These are phyloP conservation scores for Magnusiomyces fungicola DNA, from an alignment of 1,139 yeast genomes.

Conservation along the genomic window DNA sequence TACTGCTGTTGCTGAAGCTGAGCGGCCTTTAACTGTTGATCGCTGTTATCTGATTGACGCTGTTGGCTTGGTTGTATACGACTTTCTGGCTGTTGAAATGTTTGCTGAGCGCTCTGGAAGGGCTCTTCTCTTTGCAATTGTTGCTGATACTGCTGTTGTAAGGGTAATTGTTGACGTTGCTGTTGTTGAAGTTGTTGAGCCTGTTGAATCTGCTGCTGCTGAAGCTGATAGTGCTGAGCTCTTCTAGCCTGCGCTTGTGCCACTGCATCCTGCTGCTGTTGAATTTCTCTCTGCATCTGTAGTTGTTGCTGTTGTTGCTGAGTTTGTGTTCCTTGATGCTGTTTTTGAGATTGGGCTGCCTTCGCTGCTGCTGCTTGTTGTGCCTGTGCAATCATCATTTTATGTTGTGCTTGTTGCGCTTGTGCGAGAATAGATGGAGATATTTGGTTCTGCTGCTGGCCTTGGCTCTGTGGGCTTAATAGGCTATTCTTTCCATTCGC, in stretches of 20 bases:
- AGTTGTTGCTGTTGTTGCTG: constrained; percentile 4
- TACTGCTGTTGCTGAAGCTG: constrained; percentile 1
- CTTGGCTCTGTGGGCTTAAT: neutral
- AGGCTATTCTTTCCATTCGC: neutral
- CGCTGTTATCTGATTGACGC: constrained; percentile 4
- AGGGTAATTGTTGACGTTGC: constrained; percentile 3
- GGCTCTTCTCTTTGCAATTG: constrained; percentile 1
- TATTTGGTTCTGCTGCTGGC: neutral
- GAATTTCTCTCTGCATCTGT: neutral
- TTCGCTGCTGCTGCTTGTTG: too few relatives aligned
- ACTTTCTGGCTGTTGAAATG: constrained; percentile 1
- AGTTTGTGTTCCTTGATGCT: constrained; percentile 6
- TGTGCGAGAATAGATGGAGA: constrained; percentile 14
- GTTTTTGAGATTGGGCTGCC: constrained; percentile 3
- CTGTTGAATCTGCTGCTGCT: neutral
- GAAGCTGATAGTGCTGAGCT: constrained; percentile 4
- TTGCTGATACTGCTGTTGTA: neutral
- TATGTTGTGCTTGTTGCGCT: constrained; percentile 14
- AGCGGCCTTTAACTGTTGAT: neutral
- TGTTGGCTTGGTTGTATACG: too few relatives aligned
- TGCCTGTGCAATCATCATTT: constrained; percentile 11
- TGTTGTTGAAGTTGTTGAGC: constrained; percentile 2
- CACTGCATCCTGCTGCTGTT: neutral
- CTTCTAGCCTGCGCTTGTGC: constrained; percentile 7
- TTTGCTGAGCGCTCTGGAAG: neutral